phyloP scores from a whole-genome alignment of 202 grass and related monocot species.

The Eragrostis tef region DNA sequence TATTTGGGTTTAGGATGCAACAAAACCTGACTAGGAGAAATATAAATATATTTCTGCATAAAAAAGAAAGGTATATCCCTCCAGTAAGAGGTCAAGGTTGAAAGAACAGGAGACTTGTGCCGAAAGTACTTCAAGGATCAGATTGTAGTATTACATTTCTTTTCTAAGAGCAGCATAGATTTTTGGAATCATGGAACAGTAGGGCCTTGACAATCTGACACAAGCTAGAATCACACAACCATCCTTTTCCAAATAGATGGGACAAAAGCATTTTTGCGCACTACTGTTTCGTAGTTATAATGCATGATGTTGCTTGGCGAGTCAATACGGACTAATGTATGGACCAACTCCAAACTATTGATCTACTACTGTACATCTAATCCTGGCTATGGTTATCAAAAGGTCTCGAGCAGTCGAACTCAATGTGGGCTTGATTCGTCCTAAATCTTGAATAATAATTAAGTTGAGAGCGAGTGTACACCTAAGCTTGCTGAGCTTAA shows the following conservation, averaged over 20 bases:
- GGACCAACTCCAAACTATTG: constrained; percentile 3
- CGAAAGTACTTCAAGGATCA: constrained; percentile 16
- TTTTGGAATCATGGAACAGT: constrained; percentile 18
- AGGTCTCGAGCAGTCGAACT: background rate
- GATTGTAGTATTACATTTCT: constrained; percentile 31
- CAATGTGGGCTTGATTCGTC: background rate
- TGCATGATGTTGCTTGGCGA: constrained; percentile 6
- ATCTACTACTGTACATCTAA: background rate
- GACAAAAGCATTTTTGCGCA: background rate
- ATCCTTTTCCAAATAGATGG: constrained; percentile 36
- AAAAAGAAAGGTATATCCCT: constrained; percentile 19
- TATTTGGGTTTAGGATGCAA: constrained; percentile 7
- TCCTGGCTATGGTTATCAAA: background rate
- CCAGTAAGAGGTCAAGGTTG: constrained; percentile 29
- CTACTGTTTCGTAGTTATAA: constrained; percentile 15
- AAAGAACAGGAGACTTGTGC: constrained; percentile 13
- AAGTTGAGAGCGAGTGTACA: background rate
- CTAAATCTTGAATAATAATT: background rate
- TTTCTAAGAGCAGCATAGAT: background rate
- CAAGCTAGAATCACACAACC: background rate
- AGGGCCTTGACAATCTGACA: constrained; percentile 27
- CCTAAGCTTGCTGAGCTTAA: background rate
- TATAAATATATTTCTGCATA: background rate
- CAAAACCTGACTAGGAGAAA: constrained; percentile 10
- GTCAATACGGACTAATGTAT: constrained; percentile 6